phyloP scores from a whole-genome alignment of 2,329 filamentous ascomycete genomes.

The Aspergillus floridensis region DNA sequence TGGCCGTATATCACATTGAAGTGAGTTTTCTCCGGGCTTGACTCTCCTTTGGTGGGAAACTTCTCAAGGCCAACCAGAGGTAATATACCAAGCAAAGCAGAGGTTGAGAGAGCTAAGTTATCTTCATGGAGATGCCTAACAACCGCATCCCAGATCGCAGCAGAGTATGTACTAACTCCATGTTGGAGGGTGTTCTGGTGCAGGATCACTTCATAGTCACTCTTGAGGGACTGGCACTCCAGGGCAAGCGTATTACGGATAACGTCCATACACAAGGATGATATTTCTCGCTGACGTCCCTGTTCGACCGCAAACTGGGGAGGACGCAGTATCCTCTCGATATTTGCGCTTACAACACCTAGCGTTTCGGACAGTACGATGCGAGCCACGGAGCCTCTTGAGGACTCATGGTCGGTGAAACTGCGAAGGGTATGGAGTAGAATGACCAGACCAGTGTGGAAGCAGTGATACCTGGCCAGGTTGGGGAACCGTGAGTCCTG shows the following conservation, averaged over 20 bases:
- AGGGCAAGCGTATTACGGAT: constrained; percentile 66
- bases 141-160: constrained; percentile 75
- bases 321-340: constrained; percentile 58
- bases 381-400: constrained; percentile 46
- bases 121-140: constrained; percentile 65
- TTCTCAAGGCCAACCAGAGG: constrained; percentile 73
- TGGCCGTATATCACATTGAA: constrained; percentile 74
- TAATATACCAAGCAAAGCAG: constrained; percentile 68
- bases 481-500: constrained; percentile 42
- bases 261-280: constrained; percentile 59
- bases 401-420: constrained; percentile 48
- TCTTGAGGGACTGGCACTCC: constrained; percentile 67
- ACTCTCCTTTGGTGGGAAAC: constrained; percentile 55
- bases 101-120: constrained; percentile 69
- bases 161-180: constrained; percentile 67
- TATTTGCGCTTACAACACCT: constrained; percentile 46
- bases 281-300: constrained; percentile 52
- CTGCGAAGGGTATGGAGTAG: constrained; percentile 47
- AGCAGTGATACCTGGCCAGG: constrained; percentile 46
- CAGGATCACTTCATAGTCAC: constrained; percentile 66
- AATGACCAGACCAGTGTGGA: constrained; percentile 45
- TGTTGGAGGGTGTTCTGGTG: constrained; percentile 61
- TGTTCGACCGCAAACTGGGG: constrained; percentile 50
- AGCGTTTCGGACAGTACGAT: constrained; percentile 50
- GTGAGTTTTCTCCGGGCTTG: constrained; percentile 55